phyloP scores from a whole-genome alignment of 2,329 filamentous ascomycete species.

The Emergomyces orientalis region DNA sequence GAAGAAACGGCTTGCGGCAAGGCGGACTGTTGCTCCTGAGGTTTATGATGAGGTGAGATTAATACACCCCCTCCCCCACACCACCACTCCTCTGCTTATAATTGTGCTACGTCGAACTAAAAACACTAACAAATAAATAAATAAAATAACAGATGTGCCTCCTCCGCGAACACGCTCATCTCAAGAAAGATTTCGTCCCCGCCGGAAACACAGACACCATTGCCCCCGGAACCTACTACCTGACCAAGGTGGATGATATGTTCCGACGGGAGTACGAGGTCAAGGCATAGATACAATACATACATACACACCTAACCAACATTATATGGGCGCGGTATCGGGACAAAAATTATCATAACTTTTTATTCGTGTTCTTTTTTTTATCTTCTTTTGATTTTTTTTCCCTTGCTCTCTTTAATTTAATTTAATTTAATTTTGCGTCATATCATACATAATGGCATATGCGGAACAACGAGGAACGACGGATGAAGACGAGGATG shows the following conservation, averaged over 20 bases:
- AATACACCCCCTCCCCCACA: background rate
- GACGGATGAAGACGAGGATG: too few species aligned
- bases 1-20: slow-evolving; percentile 55
- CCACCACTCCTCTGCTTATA: too few species aligned
- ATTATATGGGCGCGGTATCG: background rate
- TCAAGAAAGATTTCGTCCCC: slow-evolving; percentile 70
- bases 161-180: slow-evolving; percentile 71
- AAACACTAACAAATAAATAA: background rate
- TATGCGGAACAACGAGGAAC: too few species aligned
- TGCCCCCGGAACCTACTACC: slow-evolving; percentile 61
- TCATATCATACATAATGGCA: too few species aligned
- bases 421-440: too few species aligned
- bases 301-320: background rate
- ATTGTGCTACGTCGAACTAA: background rate
- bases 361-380: background rate
- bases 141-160: slow-evolving; percentile 55
- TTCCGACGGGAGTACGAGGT: slow-evolving; percentile 70
- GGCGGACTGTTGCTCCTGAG: slow-evolving; percentile 58
- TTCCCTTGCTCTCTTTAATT: background rate
- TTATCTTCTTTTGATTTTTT: background rate
- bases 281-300: slow-evolving; percentile 42
- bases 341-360: background rate
- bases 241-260: slow-evolving; percentile 73
- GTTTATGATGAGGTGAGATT: slow-evolving; percentile 61
- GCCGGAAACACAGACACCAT: slow-evolving; percentile 60